Evolutionary conservation across 2,329 filamentous ascomycete genomes (phyloP), one percentile per base, ranked within the genome.

Genomic region (Cordyceps tenuipes): DNA sequence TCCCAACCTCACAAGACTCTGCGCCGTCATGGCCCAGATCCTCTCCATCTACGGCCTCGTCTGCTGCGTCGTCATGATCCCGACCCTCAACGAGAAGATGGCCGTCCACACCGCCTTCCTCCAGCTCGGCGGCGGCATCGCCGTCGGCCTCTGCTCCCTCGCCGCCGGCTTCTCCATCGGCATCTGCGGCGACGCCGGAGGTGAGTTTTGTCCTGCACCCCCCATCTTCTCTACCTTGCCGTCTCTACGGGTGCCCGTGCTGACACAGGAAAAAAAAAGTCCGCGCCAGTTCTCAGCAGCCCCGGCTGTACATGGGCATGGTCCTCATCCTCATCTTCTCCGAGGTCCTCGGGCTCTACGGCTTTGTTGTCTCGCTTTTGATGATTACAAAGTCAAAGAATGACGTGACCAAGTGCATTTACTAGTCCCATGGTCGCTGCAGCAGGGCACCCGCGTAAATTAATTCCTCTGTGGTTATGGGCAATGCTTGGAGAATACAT

Each of bases 261-360:
- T 57, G 29, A 57, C 44, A 23, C 23, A 23, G 4, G 4, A 23
- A 23, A 23, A 23, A 2, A 23, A 23, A 53, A 76, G 76, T 78
- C 57, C 73, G 77, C 44, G 77, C 76, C 29, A 78, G 73, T 61
- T 72, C 72, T n/a, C 76, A 77, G 62, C 77, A 79, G 67, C 76
- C 77, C 3, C 73, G 75, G 5, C 66, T 79, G 12, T 78, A 78
- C 52, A 70, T 76, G 58, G 76, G 75, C 63, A 77, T 79, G 75
- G 75, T 79, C 23, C 70, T 79, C 41, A 78, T 78, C 57, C 71
- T 79, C 62, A 78, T 79, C 67, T 78, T 78, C 59, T 72, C 76
- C 50, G 76, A 78, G 62, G 77, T 79, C 17, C 64, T 78, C 46
- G 74, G 74, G 8, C 68, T 78, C 4, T 79, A 79, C 61, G 77